Percentiles rank a stretch among this genome's conserved stretches.
Conservation (phyloP, 148 eudicot species). For the Drosera capensis region DNA sequence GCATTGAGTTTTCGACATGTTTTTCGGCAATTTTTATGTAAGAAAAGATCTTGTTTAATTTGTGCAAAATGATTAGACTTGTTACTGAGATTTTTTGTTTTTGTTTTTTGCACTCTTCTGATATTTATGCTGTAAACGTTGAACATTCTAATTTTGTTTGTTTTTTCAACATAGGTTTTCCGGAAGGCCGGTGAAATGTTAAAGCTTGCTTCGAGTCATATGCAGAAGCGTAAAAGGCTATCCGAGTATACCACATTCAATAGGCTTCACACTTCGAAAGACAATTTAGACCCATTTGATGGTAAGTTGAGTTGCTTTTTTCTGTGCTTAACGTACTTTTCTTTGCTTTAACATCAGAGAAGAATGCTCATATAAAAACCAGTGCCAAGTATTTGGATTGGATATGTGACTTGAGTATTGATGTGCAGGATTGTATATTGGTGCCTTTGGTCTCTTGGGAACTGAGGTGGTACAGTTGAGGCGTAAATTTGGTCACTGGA, state of each 20-base stretch:
- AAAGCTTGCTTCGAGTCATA: slow-evolving; percentile 67
- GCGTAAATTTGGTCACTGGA: slow-evolving; percentile 95
- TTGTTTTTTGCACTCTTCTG: background rate
- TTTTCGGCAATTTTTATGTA: too few relatives aligned
- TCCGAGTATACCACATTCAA: slow-evolving; percentile 64
- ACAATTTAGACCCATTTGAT: slow-evolving; percentile 85
- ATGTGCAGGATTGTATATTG: slow-evolving; percentile 69
- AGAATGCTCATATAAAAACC: too few relatives aligned
- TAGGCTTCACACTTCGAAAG: slow-evolving; percentile 48
- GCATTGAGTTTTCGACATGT: too few relatives aligned
- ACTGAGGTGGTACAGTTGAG: slow-evolving; percentile 84
- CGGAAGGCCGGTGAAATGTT: slow-evolving; percentile 70
- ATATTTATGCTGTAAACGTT: background rate
- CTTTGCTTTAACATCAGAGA: too few relatives aligned
- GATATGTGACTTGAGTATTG: slow-evolving; percentile 3
- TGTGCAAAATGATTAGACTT: too few relatives aligned
- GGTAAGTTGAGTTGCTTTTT: slow-evolving; percentile 28
- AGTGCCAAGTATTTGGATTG: background rate
- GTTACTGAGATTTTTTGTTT: slow-evolving; percentile 1
- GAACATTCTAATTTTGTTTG: background rate
- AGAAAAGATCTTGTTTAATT: too few relatives aligned
- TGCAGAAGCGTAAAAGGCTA: slow-evolving; percentile 58
- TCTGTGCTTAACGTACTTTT: slow-evolving; percentile 6
- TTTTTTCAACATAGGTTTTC: slow-evolving; percentile 34
- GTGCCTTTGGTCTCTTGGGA: slow-evolving; percentile 95